phyloP scores from a whole-genome alignment of 345 rosid genomes.

The Pelargonium nanum region DNA sequence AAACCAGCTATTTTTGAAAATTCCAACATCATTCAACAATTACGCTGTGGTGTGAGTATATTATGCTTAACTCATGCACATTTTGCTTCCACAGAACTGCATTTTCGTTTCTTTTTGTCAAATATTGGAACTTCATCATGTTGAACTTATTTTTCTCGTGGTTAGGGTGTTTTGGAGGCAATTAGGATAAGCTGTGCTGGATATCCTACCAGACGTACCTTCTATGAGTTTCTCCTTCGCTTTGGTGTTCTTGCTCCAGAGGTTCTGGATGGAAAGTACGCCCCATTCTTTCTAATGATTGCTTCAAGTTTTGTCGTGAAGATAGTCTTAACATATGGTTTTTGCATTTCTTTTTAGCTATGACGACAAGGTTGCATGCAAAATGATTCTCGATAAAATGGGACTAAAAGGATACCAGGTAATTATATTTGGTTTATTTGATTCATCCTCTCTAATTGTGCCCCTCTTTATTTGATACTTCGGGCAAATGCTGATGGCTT shows the following conservation, averaged over 20 bases:
- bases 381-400: conserved; percentile 81
- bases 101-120: background rate
- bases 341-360: conserved; percentile 37
- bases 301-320: background rate
- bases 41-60: conserved; percentile 95
- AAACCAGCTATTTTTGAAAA: conserved; percentile 93
- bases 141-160: background rate
- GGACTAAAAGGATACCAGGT: conserved; percentile 95
- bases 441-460: background rate
- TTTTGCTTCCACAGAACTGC: background rate
- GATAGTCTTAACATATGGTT: background rate
- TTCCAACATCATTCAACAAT: conserved; percentile 74
- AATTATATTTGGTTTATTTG: conserved; percentile 15
- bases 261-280: conserved; percentile 46
- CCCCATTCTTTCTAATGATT: background rate
- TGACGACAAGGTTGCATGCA: conserved; percentile 79
- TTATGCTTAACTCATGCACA: background rate
- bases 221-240: conserved; percentile 42
- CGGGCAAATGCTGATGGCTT: no score
- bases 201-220: conserved; percentile 44
- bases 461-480: no score
- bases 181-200: conserved; percentile 50
- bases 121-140: background rate
- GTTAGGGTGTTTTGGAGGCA: conserved; percentile 47
- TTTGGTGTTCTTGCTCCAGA: conserved; percentile 46